Conservation (phyloP, 108 stramenopile species). For the Epithemia pelagica region DNA sequence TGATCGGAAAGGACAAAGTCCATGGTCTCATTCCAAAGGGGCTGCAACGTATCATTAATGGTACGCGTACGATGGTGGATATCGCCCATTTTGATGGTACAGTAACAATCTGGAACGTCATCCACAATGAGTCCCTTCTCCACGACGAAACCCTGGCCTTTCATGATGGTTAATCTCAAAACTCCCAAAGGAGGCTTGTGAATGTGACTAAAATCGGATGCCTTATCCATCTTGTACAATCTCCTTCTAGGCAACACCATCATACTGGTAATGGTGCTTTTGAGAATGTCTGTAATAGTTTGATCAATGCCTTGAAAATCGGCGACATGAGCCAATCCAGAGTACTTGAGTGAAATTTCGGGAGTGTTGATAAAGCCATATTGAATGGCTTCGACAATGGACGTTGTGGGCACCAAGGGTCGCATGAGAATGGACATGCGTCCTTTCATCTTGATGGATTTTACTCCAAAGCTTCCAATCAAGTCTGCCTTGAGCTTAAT, state of each 20-base stretch:
- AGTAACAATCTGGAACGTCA: conserved; percentile 66
- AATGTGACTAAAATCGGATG: conserved; percentile 30
- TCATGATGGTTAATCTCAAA: conserved; percentile 28
- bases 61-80: conserved; percentile 21
- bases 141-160: conserved; percentile 44
- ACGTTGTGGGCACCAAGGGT: conserved; percentile 44
- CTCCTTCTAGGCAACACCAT: conserved; percentile 54
- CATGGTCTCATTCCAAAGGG: conserved; percentile 41
- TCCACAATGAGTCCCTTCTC: conserved; percentile 34
- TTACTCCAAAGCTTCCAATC: conserved; percentile 43
- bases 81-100: conserved; percentile 35
- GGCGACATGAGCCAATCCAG: conserved; percentile 45
- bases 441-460: conserved; percentile 48
- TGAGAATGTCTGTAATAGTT: conserved; percentile 19
- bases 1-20: conserved; percentile 52
- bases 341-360: conserved; percentile 37
- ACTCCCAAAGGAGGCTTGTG: conserved; percentile 50
- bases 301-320: conserved; percentile 34
- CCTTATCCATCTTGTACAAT: conserved; percentile 39
- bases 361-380: conserved; percentile 68
- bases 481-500: conserved; percentile 44
- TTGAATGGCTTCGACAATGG: conserved; percentile 47
- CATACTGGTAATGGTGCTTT: conserved; percentile 24
- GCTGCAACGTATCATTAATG: conserved; percentile 32
- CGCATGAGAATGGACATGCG: conserved; percentile 40